Conservation (phyloP, 805 yeast species). For the Monosporozyma unispora region DNA sequence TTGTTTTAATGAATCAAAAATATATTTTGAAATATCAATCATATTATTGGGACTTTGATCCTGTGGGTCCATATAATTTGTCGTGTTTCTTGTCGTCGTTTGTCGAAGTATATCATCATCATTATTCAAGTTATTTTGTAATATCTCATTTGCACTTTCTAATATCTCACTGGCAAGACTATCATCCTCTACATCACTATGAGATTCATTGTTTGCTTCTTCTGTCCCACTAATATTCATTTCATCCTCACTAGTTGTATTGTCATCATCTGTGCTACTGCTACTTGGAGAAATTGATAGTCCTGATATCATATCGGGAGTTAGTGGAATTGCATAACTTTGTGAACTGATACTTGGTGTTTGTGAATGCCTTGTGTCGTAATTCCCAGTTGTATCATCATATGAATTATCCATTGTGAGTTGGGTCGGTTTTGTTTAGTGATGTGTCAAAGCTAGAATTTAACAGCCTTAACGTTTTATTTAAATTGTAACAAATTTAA, state of each 20-base stretch:
- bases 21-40: constrained; percentile 24
- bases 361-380: constrained; percentile 5
- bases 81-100: background rate
- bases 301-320: constrained; percentile 12
- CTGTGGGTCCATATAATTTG: constrained; percentile 1
- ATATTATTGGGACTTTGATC: constrained; percentile 12
- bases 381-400: background rate
- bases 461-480: background rate
- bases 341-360: constrained; percentile 25
- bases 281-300: constrained; percentile 7
- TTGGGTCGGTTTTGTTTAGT: background rate
- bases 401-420: background rate
- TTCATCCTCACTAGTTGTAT: background rate
- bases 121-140: constrained; percentile 5
- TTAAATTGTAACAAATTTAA: background rate
- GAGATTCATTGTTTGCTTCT: too few species aligned
- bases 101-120: background rate
- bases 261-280: background rate
- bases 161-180: constrained; percentile 4
- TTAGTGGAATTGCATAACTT: constrained; percentile 23
- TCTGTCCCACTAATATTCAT: too few species aligned
- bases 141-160: constrained; percentile 7
- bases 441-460: background rate
- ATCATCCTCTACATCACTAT: background rate
- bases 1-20: constrained; percentile 22